phyloP scores from a whole-genome alignment of 2,329 filamentous ascomycete species.

The Teratosphaeria zuluensis region DNA sequence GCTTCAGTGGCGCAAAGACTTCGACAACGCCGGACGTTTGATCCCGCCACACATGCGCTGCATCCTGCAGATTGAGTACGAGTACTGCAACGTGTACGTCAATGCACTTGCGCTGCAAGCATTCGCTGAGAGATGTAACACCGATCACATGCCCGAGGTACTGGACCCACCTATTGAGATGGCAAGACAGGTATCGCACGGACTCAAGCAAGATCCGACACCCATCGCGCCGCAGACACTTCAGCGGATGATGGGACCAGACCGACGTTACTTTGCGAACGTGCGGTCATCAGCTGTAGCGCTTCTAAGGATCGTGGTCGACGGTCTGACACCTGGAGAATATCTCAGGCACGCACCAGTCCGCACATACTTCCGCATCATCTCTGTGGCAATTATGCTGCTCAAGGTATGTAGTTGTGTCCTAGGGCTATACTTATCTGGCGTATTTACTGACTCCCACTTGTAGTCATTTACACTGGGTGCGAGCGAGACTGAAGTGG shows the following conservation, averaged over 20 bases:
- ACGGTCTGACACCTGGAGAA: constrained; percentile 62
- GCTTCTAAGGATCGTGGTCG: constrained; percentile 65
- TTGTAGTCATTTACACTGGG: constrained; percentile 63
- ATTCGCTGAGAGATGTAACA: constrained; percentile 75
- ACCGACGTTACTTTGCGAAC: constrained; percentile 54
- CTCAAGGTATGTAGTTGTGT: constrained; percentile 41
- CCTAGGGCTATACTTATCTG: background rate
- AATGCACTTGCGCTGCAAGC: constrained; percentile 91
- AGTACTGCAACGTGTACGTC: constrained; percentile 89
- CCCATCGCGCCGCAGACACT: constrained; percentile 36
- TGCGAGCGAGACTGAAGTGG: constrained; percentile 67
- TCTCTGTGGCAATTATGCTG: constrained; percentile 74
- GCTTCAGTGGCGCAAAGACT: constrained; percentile 67
- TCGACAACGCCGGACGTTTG: constrained; percentile 51
- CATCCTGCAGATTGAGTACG: constrained; percentile 87
- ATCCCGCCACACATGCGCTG: constrained; percentile 53
- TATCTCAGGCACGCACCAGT: constrained; percentile 77
- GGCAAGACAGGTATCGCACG: constrained; percentile 23
- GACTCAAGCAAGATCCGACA: constrained; percentile 29
- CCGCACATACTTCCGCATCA: constrained; percentile 77
- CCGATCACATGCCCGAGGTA: constrained; percentile 41
- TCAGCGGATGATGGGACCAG: constrained; percentile 45
- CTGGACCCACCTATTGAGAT: constrained; percentile 19
- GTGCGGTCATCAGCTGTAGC: constrained; percentile 70
- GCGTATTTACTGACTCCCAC: background rate